Base-by-base conservation (phyloP, 176 grass and related monocot genomes). In the Tillandsia leiboldiana region DNA sequence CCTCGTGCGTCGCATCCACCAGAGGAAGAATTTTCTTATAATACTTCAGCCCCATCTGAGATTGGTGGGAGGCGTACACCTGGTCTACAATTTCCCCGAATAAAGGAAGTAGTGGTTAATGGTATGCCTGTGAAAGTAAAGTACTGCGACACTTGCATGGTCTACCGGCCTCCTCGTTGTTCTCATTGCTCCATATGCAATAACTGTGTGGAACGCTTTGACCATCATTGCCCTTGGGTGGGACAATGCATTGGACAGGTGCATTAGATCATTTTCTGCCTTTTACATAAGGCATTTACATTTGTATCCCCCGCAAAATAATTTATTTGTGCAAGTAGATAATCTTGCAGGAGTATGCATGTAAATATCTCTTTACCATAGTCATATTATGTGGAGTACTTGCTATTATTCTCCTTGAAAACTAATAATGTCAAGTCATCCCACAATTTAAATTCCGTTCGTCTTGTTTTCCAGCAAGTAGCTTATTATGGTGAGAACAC, bases 111-210 rank as follows among this genome's bases (percentile, higher is more conserved):
- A 64, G 70, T 80, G 66, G 74, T 97, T 64, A 97, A 93, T 77
- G 82, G 79, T 33, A 49, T 87, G 12, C 74, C 22, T 62, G 84
- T 93, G 48, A 92, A 87, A 82, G 77, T 92, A 64, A 97, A 97
- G 79, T 97, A 97, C 67, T 97, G 94, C 83, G 94, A 97, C 49
- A 92, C 93, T 48, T 97, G 93, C 76, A 97, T 97, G 94, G 67
- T 99, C 71, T 99, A 90, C 65, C 81, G 88, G 10, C 93, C 89
- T 79, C 89, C 89, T 42, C 82, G 94, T 15, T 99, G 80, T 49
- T 93, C 89, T 50, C 94, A 99, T 71, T 99, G 89, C 68, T 88
- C 84, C 48, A 93, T 87, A 83, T 99, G 94, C 66, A 86, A 93
- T 81, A 99, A 93, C 61, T 99, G 89, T 73, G 87, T 99, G 7